These are phyloP conservation scores for Tolypocladium cylindrosporum DNA, from an alignment of 2,329 filamentous ascomycete genomes.

Conservation along the genomic window DNA sequence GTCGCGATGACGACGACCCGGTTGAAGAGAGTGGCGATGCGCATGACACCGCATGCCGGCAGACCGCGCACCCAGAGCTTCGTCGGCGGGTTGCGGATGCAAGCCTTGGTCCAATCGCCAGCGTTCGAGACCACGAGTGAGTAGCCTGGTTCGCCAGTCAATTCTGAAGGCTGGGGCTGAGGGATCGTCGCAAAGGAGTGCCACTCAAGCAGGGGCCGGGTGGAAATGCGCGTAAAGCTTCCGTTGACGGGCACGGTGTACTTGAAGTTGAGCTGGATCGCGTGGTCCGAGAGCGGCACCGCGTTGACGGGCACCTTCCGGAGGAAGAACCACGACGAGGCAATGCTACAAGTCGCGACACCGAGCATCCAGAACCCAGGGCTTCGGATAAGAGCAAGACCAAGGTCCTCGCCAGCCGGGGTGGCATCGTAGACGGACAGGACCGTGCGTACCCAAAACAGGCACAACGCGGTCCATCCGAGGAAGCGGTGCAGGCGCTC, in stretches of 20 bases:
- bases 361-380: slow-evolving; percentile 58
- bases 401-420: slow-evolving; percentile 21
- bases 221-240: slow-evolving; percentile 44
- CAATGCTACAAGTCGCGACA: slow-evolving; percentile 52
- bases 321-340: slow-evolving; percentile 65
- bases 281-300: slow-evolving; percentile 61
- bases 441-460: slow-evolving; percentile 57
- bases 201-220: slow-evolving; percentile 57
- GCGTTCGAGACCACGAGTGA: slow-evolving; percentile 63
- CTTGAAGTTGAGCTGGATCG: slow-evolving; percentile 59
- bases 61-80: slow-evolving; percentile 59
- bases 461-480: slow-evolving; percentile 56
- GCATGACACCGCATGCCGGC: slow-evolving; percentile 57
- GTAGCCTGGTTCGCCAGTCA: slow-evolving; percentile 35
- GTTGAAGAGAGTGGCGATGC: slow-evolving; percentile 56
- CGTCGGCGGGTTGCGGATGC: slow-evolving; percentile 51
- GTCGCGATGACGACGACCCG: slow-evolving; percentile 59
- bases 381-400: slow-evolving; percentile 23
- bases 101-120: slow-evolving; percentile 62
- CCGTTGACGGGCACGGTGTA: slow-evolving; percentile 47
- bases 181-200: slow-evolving; percentile 70
- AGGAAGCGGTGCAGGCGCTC: slow-evolving; percentile 63
- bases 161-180: slow-evolving; percentile 28
- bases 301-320: slow-evolving; percentile 56
- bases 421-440: slow-evolving; percentile 38